A percentile compares a stretch with the other conserved stretches of the same genome.
phyloP scores from a whole-genome alignment of 2,329 filamentous ascomycete genomes.

The Pestalotiopsis sp. region DNA sequence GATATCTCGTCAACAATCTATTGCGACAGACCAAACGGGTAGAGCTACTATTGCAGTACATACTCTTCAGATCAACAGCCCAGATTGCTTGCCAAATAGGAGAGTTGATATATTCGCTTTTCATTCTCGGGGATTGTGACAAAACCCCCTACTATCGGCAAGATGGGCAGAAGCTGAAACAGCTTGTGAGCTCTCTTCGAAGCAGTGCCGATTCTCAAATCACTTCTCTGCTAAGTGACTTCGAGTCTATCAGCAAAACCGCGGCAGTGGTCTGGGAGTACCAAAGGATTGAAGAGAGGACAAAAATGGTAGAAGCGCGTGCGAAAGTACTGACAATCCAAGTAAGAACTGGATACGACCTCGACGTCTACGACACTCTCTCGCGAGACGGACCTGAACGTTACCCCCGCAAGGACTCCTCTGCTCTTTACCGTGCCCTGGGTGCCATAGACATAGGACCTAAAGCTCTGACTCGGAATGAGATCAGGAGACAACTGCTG shows the following conservation, averaged over 20 bases:
- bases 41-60: conserved; percentile 17
- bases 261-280: conserved; percentile 20
- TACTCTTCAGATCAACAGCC: conserved; percentile 17
- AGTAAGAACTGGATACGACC: conserved; percentile 22
- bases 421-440: conserved; percentile 23
- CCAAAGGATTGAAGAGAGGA: conserved; percentile 20
- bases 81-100: conserved; percentile 18
- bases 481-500: conserved; percentile 23
- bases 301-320: conserved; percentile 17
- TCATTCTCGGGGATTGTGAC: conserved; percentile 25
- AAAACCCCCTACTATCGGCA: conserved; percentile 15
- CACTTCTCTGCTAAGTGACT: background rate
- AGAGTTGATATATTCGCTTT: conserved; percentile 22
- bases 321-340: conserved; percentile 22
- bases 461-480: conserved; percentile 15
- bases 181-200: background rate
- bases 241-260: conserved; percentile 16
- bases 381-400: conserved; percentile 11
- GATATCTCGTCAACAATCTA: conserved; percentile 26
- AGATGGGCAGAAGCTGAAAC: background rate
- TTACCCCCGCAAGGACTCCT: conserved; percentile 12
- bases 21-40: conserved; percentile 22
- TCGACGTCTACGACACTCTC: conserved; percentile 21
- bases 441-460: conserved; percentile 17
- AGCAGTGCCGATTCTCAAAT: background rate